Evolutionary conservation across 208 protist species (phyloP).

Genomic region (Porcisia hertigi): DNA sequence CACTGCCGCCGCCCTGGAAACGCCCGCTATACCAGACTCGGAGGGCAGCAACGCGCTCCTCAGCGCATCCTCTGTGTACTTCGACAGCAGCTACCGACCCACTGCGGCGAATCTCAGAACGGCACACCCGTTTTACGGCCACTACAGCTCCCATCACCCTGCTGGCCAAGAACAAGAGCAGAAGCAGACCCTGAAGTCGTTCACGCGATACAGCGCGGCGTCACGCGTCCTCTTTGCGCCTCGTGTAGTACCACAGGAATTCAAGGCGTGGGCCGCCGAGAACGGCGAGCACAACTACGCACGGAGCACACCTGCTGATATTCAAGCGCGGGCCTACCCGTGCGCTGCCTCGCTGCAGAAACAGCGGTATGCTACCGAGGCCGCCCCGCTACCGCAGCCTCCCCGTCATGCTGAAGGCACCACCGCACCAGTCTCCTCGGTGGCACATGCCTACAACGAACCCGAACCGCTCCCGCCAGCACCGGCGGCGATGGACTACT

Average conservation of each 20-base stretch:
- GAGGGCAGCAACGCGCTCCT: constrained; percentile 14
- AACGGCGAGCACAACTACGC: neutral
- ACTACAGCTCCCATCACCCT: neutral
- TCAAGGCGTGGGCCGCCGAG: neutral
- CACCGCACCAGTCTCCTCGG: neutral
- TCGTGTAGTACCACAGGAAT: neutral
- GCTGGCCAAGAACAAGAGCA: neutral
- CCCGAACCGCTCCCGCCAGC: constrained; percentile 19
- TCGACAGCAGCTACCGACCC: constrained; percentile 9
- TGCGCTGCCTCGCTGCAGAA: neutral
- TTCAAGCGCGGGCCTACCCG: neutral
- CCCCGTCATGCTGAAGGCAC: neutral
- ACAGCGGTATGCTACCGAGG: neutral
- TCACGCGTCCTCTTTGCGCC: constrained; percentile 2
- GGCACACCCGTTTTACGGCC: neutral
- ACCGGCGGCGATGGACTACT: constrained; percentile 6
- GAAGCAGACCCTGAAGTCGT: neutral
- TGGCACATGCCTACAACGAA: constrained; percentile 25
- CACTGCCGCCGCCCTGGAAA: neutral
- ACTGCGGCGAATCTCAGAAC: neutral
- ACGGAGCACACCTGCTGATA: neutral
- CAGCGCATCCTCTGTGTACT: constrained; percentile 30
- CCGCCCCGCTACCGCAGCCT: neutral
- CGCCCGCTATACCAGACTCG: constrained; percentile 3
- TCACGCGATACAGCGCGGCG: neutral